Percentiles rank a stretch among this genome's conserved stretches.
Evolutionary conservation across 1,284 basidiomycete genomes (phyloP).

Genomic region (Hortiboletus rubellus): DNA sequence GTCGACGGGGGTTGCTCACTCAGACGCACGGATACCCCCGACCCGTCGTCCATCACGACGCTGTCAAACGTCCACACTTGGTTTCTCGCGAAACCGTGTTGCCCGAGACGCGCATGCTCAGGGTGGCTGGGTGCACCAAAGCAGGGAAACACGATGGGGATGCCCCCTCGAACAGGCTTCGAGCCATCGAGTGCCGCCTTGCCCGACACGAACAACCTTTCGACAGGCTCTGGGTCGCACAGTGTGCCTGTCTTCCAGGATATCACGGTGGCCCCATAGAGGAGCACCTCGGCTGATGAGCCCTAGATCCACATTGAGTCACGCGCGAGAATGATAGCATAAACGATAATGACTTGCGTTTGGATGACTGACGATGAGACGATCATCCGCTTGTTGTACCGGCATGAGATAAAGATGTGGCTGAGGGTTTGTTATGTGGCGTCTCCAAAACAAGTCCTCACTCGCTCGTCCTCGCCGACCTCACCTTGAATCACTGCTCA

Average conservation of each 20-base stretch:
- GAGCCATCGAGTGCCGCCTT: constrained; percentile 76
- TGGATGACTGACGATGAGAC: constrained; percentile 51
- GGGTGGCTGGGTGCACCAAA: constrained; percentile 77
- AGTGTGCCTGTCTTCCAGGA: constrained; percentile 65
- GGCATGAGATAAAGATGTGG: constrained; percentile 45
- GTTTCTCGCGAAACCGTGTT: constrained; percentile 86
- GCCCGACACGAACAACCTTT: constrained; percentile 76
- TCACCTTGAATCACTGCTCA: neutral
- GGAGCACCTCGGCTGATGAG: constrained; percentile 64
- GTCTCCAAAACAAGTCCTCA: constrained; percentile 11
- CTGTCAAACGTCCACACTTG: constrained; percentile 67
- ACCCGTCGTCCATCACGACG: constrained; percentile 66
- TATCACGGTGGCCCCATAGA: constrained; percentile 81
- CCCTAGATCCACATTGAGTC: constrained; percentile 51
- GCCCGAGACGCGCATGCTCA: constrained; percentile 69
- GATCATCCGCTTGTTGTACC: constrained; percentile 41
- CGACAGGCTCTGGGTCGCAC: constrained; percentile 44
- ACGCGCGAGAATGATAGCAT: neutral
- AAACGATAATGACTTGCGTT: constrained; percentile 40
- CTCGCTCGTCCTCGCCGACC: neutral
- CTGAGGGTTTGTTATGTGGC: constrained; percentile 23
- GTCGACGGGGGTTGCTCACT: constrained; percentile 45
- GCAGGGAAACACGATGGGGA: constrained; percentile 83
- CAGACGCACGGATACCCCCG: constrained; percentile 71
- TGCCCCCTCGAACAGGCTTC: constrained; percentile 78